Evolutionary conservation across 1,284 basidiomycete species (phyloP), one percentile per base, ranked within the genome.

Genomic region (Tilletia walkeri): DNA sequence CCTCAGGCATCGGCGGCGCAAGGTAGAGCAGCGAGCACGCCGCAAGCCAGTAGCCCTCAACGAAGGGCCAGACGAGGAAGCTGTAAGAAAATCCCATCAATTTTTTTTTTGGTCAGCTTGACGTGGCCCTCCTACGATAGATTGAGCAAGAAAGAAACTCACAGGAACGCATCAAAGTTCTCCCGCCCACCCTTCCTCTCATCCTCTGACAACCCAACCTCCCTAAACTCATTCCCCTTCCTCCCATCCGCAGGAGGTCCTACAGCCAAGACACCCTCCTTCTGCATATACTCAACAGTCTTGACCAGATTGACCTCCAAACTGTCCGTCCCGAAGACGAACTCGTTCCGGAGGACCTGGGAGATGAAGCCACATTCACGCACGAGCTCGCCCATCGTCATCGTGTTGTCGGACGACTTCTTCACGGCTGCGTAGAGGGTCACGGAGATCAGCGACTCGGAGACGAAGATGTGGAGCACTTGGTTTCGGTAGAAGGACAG

Each of bases 351-450:
- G 30, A 85, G 71, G 12, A 85, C 73, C 3, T 77, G 72, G 1
- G 81, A 83, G 67, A 85, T 73, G 74, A 83, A 85, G 12, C 74
- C 68, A 66, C 80, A 76, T 56, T 84, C 80, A 56, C 50, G 47
- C 20, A 81, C 47, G 48, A 84, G 69, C 3, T 79, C 73, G 20
- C 70, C 68, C 18, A 72, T 70, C 14, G 76, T 69, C 82, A 84
- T 78, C 77, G 1, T 76, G 76, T 0, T 80, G 76, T 0, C 77
- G 76, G 7, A 82, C 82, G 65, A 83, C 84, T 41, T 84, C 72
- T 84, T 84, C 75, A 85, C 79, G 39, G 73, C 75, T 20, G 81
- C 84, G 71, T 85, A 84, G 65, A 82, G 77, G 5, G 82, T 76
- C 5, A 73, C 76, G 5, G 73, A 75, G 4, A 78, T 70, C 39